Conservation (phyloP, 129 eudicot genomes). For the Mikania micrantha region DNA sequence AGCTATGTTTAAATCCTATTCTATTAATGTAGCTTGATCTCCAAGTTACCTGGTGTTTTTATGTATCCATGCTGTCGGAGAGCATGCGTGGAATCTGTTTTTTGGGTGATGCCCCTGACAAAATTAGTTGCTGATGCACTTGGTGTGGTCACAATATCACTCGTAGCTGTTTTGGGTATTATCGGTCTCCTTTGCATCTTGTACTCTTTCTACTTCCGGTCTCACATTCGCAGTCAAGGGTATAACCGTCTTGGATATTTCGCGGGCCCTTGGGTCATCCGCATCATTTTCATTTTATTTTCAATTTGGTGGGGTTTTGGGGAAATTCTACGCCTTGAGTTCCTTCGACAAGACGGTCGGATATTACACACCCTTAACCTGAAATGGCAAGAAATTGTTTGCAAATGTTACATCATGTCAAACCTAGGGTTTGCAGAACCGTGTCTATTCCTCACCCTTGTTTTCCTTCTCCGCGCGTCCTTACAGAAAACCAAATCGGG, state of each 20-base stretch:
- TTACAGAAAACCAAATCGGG: conserved; percentile 62
- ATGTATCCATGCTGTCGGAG: conserved; percentile 85
- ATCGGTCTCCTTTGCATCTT: conserved; percentile 68
- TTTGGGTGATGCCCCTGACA: conserved; percentile 98
- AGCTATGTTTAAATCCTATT: background rate
- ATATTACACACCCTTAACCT: conserved; percentile 39
- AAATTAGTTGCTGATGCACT: conserved; percentile 93
- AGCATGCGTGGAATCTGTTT: conserved; percentile 93
- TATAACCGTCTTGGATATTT: conserved; percentile 62
- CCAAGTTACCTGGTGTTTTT: conserved; percentile 21
- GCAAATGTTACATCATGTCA: conserved; percentile 88
- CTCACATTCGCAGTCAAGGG: conserved; percentile 50
- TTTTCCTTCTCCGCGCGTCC: conserved; percentile 86
- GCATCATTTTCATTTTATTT: conserved; percentile 49
- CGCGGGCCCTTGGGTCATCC: conserved; percentile 83
- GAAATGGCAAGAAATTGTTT: conserved; percentile 78
- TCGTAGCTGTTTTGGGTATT: conserved; percentile 53
- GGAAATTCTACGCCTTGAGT: conserved; percentile 61
- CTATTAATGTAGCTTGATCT: conserved; percentile 25
- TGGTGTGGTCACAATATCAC: conserved; percentile 91
- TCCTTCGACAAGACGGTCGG: conserved; percentile 61
- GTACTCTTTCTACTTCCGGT: conserved; percentile 70
- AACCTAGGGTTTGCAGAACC: conserved; percentile 98
- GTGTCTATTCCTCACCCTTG: conserved; percentile 62
- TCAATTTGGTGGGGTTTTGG: conserved; percentile 83